These are phyloP conservation scores for Dittrichia graveolens DNA, from an alignment of 129 eudicot genomes.

Conservation along the genomic window DNA sequence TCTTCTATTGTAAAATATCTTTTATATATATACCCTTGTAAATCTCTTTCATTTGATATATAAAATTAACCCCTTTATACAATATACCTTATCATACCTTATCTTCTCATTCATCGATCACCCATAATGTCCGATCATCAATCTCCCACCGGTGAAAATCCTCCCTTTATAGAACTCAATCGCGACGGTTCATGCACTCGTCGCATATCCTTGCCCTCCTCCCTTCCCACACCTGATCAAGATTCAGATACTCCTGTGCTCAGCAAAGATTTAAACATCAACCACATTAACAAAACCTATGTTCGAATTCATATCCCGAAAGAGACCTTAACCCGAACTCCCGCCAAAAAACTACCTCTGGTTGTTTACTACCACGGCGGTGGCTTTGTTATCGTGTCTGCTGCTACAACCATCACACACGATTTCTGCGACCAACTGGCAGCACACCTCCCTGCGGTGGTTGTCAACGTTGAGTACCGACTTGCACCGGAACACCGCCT, in stretches of 20 bases:
- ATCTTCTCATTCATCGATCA: background rate
- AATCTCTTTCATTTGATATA: too few relatives aligned
- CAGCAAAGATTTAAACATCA: slow-evolving; percentile 48
- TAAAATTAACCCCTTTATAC: background rate
- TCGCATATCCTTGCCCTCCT: background rate
- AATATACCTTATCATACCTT: background rate
- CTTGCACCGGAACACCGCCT: slow-evolving; percentile 53
- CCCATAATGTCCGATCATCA: background rate
- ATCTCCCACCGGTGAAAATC: background rate
- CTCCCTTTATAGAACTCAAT: slow-evolving; percentile 16
- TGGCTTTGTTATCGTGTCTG: slow-evolving; percentile 37
- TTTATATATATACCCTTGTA: too few relatives aligned
- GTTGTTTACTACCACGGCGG: slow-evolving; percentile 46
- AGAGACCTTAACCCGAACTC: background rate
- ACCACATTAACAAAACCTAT: slow-evolving; percentile 33
- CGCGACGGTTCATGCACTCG: slow-evolving; percentile 42
- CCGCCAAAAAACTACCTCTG: slow-evolving; percentile 32
- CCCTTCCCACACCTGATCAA: slow-evolving; percentile 26
- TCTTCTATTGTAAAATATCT: too few relatives aligned
- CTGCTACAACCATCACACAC: slow-evolving; percentile 21
- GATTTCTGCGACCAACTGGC: slow-evolving; percentile 29
- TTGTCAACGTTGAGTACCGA: slow-evolving; percentile 48
- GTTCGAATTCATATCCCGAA: slow-evolving; percentile 44
- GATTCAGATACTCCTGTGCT: slow-evolving; percentile 3
- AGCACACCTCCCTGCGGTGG: slow-evolving; percentile 23